Evolutionary conservation across 2,329 filamentous ascomycete genomes (phyloP).

Genomic region (Sarocladiaceae sp.): DNA sequence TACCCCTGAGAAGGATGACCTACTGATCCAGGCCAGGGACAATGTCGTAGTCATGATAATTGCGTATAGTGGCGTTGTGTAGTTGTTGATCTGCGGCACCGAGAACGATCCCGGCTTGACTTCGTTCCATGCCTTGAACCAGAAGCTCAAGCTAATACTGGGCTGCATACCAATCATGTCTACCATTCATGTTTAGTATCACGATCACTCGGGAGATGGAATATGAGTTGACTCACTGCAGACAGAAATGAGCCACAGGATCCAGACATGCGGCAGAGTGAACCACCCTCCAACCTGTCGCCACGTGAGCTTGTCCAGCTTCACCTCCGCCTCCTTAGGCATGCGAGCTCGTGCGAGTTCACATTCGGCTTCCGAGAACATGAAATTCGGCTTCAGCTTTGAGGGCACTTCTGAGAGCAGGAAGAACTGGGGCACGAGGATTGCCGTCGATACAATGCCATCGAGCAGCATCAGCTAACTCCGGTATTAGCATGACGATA

Average conservation of each 20-base stretch:
- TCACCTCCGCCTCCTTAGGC: slow-evolving; percentile 15
- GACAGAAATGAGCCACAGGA: slow-evolving; percentile 13
- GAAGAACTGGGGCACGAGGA: slow-evolving; percentile 45
- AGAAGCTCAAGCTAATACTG: slow-evolving; percentile 14
- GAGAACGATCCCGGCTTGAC: slow-evolving; percentile 15
- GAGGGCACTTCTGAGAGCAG: slow-evolving; percentile 36
- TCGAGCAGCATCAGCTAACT: slow-evolving; percentile 50
- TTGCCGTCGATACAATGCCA: slow-evolving; percentile 48
- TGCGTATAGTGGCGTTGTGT: not conserved
- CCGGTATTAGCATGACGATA: not conserved
- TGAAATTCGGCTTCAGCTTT: slow-evolving; percentile 28
- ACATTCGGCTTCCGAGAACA: slow-evolving; percentile 26
- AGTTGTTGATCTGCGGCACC: slow-evolving; percentile 17
- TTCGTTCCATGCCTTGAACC: slow-evolving; percentile 17
- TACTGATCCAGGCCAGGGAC: not conserved
- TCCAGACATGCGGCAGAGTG: slow-evolving; percentile 16
- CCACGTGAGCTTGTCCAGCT: slow-evolving; percentile 16
- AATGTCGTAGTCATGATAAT: not conserved
- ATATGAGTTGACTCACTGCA: slow-evolving; percentile 16
- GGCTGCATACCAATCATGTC: not conserved
- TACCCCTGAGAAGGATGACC: not conserved
- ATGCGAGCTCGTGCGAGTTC: slow-evolving; percentile 27
- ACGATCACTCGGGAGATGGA: not conserved
- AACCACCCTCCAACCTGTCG: slow-evolving; percentile 20
- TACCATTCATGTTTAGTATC: not conserved